Evolutionary conservation across 306 rosid genomes (phyloP).

Genomic region (Gastrolobium villosum): DNA sequence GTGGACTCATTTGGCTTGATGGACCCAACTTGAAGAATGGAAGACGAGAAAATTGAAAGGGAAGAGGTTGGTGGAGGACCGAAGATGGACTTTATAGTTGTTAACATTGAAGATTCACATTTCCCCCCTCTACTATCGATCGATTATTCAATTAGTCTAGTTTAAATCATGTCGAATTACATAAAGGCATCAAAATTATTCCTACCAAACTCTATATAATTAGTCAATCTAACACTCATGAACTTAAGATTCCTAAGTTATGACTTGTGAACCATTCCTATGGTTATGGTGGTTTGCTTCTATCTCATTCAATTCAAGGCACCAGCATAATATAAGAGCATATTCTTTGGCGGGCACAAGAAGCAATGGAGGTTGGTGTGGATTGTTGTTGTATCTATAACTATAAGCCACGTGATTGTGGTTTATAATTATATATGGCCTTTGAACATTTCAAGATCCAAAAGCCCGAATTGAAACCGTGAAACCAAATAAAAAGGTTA

Average conservation of each 20-base stretch:
- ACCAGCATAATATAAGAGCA: conserved; percentile 41
- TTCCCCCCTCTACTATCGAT: too few species aligned
- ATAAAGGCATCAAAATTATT: too few species aligned
- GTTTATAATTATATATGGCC: background rate
- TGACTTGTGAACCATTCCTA: background rate
- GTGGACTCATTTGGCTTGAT: background rate
- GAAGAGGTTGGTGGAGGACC: conserved; percentile 32
- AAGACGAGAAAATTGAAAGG: conserved; percentile 11
- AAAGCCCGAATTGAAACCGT: background rate
- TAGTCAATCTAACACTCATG: background rate
- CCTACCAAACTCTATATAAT: too few species aligned
- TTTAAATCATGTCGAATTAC: too few species aligned
- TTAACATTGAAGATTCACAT: background rate
- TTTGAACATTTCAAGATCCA: conserved; percentile 27
- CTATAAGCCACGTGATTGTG: conserved; percentile 3
- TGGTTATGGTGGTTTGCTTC: background rate
- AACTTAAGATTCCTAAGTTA: background rate
- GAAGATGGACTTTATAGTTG: background rate
- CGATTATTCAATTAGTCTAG: too few species aligned
- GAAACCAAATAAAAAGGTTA: conserved; percentile 36
- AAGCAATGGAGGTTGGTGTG: conserved; percentile 43
- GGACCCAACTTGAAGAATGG: conserved; percentile 1
- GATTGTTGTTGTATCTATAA: background rate
- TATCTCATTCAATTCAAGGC: conserved; percentile 10
- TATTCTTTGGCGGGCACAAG: conserved; percentile 39